Percentiles rank a stretch among this genome's conserved stretches.
phyloP scores from a whole-genome alignment of 2,329 filamentous ascomycete species.

The Penicillium vulpinum region DNA sequence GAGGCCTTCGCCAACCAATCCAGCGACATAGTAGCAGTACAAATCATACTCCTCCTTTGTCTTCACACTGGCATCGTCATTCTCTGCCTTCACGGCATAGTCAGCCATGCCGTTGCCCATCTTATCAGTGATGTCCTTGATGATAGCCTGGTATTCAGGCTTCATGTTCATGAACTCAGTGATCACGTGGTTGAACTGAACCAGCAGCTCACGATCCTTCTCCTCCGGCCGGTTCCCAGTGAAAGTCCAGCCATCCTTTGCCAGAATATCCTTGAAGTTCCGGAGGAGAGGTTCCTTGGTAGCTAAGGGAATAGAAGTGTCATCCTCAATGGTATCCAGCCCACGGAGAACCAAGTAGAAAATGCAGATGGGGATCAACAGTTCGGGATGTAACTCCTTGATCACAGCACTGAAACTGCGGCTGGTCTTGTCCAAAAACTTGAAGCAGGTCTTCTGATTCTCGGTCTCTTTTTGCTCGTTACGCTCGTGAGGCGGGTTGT shows the following conservation, averaged over 20 bases:
- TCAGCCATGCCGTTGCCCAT: slow-evolving; percentile 99
- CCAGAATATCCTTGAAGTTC: slow-evolving; percentile 75
- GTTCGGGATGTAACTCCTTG: slow-evolving; percentile 90
- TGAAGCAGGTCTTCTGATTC: slow-evolving; percentile 78
- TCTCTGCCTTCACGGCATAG: slow-evolving; percentile 80
- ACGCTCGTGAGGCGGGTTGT: slow-evolving; percentile 86
- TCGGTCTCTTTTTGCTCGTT: slow-evolving; percentile 72
- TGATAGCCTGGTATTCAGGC: slow-evolving; percentile 77
- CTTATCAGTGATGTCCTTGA: slow-evolving; percentile 86
- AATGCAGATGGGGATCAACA: slow-evolving; percentile 81
- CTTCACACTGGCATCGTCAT: slow-evolving; percentile 76
- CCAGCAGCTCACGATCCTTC: slow-evolving; percentile 88
- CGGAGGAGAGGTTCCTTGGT: slow-evolving; percentile 85
- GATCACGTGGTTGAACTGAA: slow-evolving; percentile 87
- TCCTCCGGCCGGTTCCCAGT: slow-evolving; percentile 82
- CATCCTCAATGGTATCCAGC: slow-evolving; percentile 97
- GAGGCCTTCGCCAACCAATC: slow-evolving; percentile 90
- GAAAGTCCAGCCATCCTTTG: slow-evolving; percentile 88
- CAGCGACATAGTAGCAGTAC: slow-evolving; percentile 98
- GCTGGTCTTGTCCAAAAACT: slow-evolving; percentile 82
- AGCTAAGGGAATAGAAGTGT: slow-evolving; percentile 82
- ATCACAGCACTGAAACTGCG: slow-evolving; percentile 93
- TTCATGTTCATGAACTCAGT: slow-evolving; percentile 87
- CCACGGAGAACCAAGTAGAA: slow-evolving; percentile 94
- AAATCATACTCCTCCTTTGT: slow-evolving; percentile 88